Evolutionary conservation across 768 basidiomycete genomes (phyloP).

Genomic region (Gloeopeniophorella convolvens): DNA sequence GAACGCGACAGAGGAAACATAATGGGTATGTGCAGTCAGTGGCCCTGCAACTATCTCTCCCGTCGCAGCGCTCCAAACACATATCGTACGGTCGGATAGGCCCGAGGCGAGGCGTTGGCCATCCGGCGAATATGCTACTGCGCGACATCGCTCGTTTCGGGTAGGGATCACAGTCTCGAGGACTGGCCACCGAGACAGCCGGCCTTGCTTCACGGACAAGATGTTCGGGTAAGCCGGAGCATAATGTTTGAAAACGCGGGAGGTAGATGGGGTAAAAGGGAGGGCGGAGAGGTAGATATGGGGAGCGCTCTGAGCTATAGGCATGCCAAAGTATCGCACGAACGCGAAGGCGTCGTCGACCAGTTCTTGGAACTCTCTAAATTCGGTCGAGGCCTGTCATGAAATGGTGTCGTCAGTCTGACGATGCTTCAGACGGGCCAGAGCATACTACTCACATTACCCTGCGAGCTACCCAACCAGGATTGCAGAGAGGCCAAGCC

Average conservation of each 20-base stretch:
- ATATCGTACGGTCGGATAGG: too few species aligned
- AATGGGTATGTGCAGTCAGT: neutral
- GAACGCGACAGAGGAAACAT: neutral
- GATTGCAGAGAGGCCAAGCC: neutral
- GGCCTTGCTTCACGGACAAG: too few species aligned
- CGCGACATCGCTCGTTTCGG: fast-evolving
- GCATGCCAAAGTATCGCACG: neutral
- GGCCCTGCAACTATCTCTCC: neutral
- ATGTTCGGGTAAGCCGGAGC: neutral
- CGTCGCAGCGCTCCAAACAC: too few species aligned
- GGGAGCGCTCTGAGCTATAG: too few species aligned
- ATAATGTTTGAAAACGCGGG: neutral
- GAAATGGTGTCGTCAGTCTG: too few species aligned
- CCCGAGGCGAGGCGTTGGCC: slow-evolving; percentile 10
- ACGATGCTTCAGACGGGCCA: too few species aligned
- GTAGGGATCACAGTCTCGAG: neutral
- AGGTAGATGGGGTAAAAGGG: neutral
- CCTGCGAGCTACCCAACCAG: neutral
- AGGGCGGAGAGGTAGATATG: too few species aligned
- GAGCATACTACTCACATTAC: neutral
- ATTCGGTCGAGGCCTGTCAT: neutral
- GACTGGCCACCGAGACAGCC: neutral
- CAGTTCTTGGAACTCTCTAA: neutral
- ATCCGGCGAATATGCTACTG: slow-evolving; percentile 10
- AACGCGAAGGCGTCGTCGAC: neutral